A percentile compares a stretch with the other conserved stretches of the same genome.
phyloP scores from a whole-genome alignment of 225 moss, liverwort and hornwort genomes.

The Rhytidiadelphus loreus region DNA sequence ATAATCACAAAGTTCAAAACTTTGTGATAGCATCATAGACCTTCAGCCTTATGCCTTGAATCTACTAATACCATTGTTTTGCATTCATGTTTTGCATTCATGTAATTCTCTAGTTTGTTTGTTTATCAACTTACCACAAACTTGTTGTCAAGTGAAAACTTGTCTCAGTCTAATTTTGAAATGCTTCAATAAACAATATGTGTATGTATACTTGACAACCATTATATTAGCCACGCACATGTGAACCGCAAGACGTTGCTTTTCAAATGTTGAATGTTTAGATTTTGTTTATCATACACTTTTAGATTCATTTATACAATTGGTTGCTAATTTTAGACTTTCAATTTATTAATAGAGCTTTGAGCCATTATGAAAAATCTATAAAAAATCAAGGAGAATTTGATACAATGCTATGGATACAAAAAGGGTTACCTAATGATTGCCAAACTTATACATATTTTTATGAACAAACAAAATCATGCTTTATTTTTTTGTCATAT shows the following conservation, averaged over 20 bases:
- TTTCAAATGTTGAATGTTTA: background rate
- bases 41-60: rapidly evolving
- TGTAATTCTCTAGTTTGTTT: rapidly evolving
- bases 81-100: background rate
- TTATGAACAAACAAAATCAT: background rate
- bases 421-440: background rate
- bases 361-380: background rate
- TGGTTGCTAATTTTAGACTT: background rate
- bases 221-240: background rate
- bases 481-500: background rate
- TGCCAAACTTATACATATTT: background rate
- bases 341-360: background rate
- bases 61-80: background rate
- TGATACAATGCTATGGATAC: background rate
- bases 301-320: background rate
- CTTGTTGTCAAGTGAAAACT: background rate
- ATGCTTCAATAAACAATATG: background rate
- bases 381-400: background rate
- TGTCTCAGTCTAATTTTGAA: background rate
- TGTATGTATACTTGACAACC: too few species aligned
- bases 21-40: background rate
- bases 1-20: background rate
- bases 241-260: background rate
- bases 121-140: background rate
- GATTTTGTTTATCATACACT: background rate